phyloP scores from a whole-genome alignment of 257 asterid genomes.

The Anisodus tanguticus region DNA sequence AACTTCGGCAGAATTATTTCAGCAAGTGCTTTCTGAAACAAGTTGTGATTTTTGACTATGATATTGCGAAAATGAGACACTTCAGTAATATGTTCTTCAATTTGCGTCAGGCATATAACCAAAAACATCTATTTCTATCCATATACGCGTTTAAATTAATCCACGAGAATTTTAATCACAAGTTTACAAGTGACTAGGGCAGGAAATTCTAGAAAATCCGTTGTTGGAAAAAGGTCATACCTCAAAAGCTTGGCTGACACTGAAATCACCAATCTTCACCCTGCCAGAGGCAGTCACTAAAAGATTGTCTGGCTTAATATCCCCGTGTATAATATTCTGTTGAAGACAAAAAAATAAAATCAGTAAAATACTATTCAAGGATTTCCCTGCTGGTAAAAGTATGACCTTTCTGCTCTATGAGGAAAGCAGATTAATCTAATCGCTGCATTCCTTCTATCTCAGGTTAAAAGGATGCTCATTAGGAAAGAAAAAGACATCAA shows the following conservation, averaged over 20 bases:
- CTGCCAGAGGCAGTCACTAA: conserved; percentile 80
- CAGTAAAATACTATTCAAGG: not conserved
- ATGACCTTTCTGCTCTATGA: too few relatives aligned
- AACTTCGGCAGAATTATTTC: not conserved
- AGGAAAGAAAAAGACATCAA: not conserved
- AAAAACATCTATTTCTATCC: not conserved
- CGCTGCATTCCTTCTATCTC: not conserved
- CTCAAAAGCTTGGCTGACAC: conserved; percentile 98
- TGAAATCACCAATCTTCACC: conserved; percentile 94
- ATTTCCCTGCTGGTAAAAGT: too few relatives aligned
- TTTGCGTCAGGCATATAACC: not conserved
- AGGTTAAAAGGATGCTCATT: conserved; percentile 15
- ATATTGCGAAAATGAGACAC: not conserved
- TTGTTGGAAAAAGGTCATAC: conserved; percentile 39
- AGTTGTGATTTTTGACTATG: not conserved
- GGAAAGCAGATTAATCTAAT: not conserved
- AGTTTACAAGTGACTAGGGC: not conserved
- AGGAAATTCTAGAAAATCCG: not conserved
- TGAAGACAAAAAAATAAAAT: conserved; percentile 26
- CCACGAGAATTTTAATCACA: not conserved
- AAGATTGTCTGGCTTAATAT: conserved; percentile 94
- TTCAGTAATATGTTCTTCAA: not conserved
- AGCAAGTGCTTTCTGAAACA: not conserved
- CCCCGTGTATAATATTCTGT: conserved; percentile 96
- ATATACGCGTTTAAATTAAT: not conserved